These are phyloP conservation scores for Crithidia brevicula DNA, from an alignment of 208 protist species.

Conservation along the genomic window DNA sequence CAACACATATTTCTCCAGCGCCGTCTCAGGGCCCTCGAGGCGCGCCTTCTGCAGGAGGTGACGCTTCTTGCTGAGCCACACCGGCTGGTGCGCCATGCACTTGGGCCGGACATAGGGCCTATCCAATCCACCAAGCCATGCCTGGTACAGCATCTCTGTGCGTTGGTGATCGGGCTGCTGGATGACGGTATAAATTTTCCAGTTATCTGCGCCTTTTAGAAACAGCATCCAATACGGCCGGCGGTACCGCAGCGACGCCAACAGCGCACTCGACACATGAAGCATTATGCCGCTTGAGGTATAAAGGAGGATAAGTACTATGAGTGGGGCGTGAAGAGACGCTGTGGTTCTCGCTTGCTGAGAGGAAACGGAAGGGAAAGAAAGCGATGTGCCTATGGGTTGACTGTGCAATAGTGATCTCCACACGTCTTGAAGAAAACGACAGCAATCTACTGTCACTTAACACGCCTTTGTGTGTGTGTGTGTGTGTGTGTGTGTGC, in stretches of 20 bases:
- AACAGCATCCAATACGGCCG: conserved; percentile 88
- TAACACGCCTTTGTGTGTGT: no score
- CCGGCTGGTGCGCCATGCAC: conserved; percentile 90
- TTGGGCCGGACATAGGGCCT: conserved; percentile 88
- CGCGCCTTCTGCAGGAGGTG: conserved; percentile 82
- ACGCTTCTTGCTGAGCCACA: conserved; percentile 91
- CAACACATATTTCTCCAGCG: conserved; percentile 88
- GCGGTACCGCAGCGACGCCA: conserved; percentile 63
- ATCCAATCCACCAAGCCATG: conserved; percentile 91
- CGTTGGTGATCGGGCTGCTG: conserved; percentile 92
- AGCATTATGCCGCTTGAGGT: conserved; percentile 53
- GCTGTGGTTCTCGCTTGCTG: no score
- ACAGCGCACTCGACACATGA: conserved; percentile 14
- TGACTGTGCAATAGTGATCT: no score
- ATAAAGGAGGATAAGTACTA: no score
- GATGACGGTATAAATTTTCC: conserved; percentile 92
- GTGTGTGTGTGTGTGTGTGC: no score
- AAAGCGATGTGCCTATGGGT: no score
- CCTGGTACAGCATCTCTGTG: conserved; percentile 94
- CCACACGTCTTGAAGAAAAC: no score
- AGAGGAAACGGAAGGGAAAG: no score
- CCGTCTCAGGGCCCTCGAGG: conserved; percentile 84
- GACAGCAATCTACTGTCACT: no score
- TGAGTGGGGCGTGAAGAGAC: no score
- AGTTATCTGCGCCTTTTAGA: conserved; percentile 90